Base-by-base conservation (phyloP, 2,329 filamentous ascomycete species). In the Pyrenochaeta sp. region DNA sequence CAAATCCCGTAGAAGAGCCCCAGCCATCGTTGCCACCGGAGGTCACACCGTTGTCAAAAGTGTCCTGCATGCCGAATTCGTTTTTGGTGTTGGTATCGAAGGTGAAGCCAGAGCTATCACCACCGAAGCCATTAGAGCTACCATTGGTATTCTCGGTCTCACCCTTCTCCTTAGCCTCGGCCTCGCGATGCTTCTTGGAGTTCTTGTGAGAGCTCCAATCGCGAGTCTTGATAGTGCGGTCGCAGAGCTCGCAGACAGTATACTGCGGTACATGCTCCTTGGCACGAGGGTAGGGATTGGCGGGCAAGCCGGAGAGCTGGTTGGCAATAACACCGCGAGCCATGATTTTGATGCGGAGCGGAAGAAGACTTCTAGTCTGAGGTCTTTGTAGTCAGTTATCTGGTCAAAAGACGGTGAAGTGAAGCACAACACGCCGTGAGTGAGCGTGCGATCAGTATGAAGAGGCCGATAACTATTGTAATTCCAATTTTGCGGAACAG, bases 1-100 rank as follows among this genome's bases (percentile, higher is more conserved):
- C 36, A 43, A 58, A 59, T 34, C 47, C 56, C 25, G 52, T 55
- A 5, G 37, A 25, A 50, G 53, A 77, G 55, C 74, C 66, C 76
- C 66, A 65, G 25, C 47, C 55, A 37, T 59, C 53, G 30, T 79
- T 59, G 82, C 82, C 81, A 89, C 82, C 81, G 89, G 82, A 72
- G 52, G 85, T 47, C 27, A 28, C 39, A 42, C 43, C 36, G 13
- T 32, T 46, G 30, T 19, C 46, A 44, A 58, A 51, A 50, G 50
- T 43, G 50, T 72, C 81, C 66, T 81, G 36, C 25, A 85, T 32
- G 46, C 24, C 24, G 24, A 63, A 61, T 22, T 42, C 58, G 45
- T 58, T 58, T 50, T 44, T 37, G 36, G 42, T 55, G 28, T 34
- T 39, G 15, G 36, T 39, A 3, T 39, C 36, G 15, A 39, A 2